A percentile compares a stretch with the other conserved stretches of the same genome.
Evolutionary conservation across 495 filamentous ascomycete species (phyloP).

Genomic region (Neohortaea acidophila): DNA sequence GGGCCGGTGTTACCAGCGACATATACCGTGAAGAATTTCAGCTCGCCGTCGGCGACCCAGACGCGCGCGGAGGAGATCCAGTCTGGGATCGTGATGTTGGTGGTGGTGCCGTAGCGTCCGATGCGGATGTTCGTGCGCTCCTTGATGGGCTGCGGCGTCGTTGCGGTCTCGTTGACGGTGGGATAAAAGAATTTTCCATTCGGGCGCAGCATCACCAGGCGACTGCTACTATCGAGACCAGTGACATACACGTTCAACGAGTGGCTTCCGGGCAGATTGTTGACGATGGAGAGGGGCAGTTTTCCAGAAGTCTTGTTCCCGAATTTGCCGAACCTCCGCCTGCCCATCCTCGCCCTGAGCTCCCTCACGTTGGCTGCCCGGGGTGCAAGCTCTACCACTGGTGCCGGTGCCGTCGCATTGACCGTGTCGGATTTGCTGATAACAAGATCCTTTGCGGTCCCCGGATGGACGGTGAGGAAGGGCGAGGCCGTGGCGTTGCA

Average conservation of each 20-base stretch:
- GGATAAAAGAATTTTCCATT: conserved; percentile 29
- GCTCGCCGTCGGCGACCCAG: conserved; percentile 29
- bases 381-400: background rate
- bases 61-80: conserved; percentile 30
- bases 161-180: conserved; percentile 14
- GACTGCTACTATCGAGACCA: conserved; percentile 23
- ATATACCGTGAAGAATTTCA: conserved; percentile 30
- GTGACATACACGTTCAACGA: conserved; percentile 31
- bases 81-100: conserved; percentile 27
- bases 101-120: conserved; percentile 22
- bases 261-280: conserved; percentile 27
- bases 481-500: conserved; percentile 1
- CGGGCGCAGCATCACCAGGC: conserved; percentile 25
- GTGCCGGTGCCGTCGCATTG: conserved; percentile 11
- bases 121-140: conserved; percentile 23
- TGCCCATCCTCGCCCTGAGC: background rate
- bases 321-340: background rate
- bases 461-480: conserved; percentile 7
- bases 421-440: conserved; percentile 13
- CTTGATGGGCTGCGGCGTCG: conserved; percentile 21
- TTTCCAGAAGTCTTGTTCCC: conserved; percentile 6
- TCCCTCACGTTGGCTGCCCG: background rate
- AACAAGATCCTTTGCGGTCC: conserved; percentile 9
- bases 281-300: conserved; percentile 19
- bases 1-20: conserved; percentile 16